These are phyloP conservation scores for Wickerhamiella vanderwaltii DNA, from an alignment of 805 yeast species.

Conservation along the genomic window DNA sequence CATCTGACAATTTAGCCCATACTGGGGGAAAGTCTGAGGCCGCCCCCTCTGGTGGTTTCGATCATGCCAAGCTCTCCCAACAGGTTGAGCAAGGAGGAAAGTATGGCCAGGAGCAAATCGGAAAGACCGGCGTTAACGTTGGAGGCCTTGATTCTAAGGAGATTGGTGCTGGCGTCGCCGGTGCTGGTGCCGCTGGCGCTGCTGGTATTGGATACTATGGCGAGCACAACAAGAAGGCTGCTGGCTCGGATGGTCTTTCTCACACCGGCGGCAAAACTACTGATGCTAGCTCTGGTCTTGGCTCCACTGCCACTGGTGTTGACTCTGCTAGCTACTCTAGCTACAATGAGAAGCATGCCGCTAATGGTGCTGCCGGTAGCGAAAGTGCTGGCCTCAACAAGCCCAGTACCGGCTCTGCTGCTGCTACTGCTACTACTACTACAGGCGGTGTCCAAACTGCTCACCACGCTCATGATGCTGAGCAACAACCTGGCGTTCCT, in stretches of 20 bases:
- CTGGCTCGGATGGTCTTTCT: not conserved
- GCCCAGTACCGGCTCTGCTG: not conserved
- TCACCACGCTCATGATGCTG: conserved; percentile 9
- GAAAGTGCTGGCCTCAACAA: not conserved
- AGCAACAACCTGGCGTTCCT: conserved; percentile 34
- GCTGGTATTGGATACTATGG: conserved; percentile 13
- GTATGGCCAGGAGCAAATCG: conserved; percentile 1
- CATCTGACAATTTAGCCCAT: not conserved
- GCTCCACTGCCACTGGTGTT: not conserved
- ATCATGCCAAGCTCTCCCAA: not conserved
- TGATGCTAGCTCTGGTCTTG: not conserved
- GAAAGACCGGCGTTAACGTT: conserved; percentile 2
- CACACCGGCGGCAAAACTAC: not conserved
- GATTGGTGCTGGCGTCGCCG: conserved; percentile 13
- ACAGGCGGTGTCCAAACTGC: conserved; percentile 2
- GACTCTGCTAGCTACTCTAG: not conserved
- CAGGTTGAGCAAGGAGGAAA: conserved; percentile 1
- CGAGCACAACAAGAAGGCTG: not conserved
- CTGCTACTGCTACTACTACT: not conserved
- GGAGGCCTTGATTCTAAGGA: conserved; percentile 12
- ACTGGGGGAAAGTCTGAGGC: conserved; percentile 8
- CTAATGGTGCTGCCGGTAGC: conserved; percentile 3
- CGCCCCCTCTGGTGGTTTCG: conserved; percentile 10
- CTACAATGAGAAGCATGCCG: not conserved
- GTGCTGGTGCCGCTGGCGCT: conserved; percentile 12